Evolutionary conservation across 345 rosid species (phyloP).

Genomic region (Turnera subulata): DNA sequence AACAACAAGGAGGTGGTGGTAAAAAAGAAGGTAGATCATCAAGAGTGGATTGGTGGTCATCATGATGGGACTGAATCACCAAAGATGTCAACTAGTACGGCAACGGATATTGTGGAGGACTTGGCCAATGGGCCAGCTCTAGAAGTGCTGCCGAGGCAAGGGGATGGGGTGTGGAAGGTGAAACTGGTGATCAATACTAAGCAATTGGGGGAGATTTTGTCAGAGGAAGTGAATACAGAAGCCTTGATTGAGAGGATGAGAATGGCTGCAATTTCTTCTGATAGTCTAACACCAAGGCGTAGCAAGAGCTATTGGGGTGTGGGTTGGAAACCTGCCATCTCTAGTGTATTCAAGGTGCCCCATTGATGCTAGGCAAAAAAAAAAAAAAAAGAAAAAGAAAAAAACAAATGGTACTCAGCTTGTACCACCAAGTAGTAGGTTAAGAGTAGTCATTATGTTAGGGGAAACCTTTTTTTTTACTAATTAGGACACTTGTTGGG

Average conservation of each 20-base stretch:
- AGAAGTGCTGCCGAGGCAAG: slow-evolving; percentile 47
- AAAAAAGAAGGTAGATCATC: slow-evolving; percentile 9
- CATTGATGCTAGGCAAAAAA: too few species aligned
- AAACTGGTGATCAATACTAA: slow-evolving; percentile 53
- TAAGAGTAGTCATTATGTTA: too few species aligned
- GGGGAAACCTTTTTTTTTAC: too few species aligned
- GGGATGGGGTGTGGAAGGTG: slow-evolving; percentile 71
- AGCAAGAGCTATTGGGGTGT: slow-evolving; percentile 24
- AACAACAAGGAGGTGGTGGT: background rate
- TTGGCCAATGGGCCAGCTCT: slow-evolving; percentile 25
- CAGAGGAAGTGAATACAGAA: slow-evolving; percentile 58
- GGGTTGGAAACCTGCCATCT: slow-evolving; percentile 26
- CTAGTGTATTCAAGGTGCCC: slow-evolving; percentile 24
- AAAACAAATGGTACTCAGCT: too few species aligned
- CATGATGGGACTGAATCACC: slow-evolving; percentile 17
- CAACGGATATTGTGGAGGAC: slow-evolving; percentile 18
- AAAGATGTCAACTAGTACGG: slow-evolving; percentile 4
- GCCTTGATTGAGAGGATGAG: slow-evolving; percentile 68
- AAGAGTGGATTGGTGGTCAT: background rate
- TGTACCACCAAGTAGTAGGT: too few species aligned
- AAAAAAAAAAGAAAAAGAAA: too few species aligned
- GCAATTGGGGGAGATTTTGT: slow-evolving; percentile 62
- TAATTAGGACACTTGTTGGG: too few species aligned
- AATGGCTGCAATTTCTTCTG: slow-evolving; percentile 29
- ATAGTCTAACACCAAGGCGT: slow-evolving; percentile 13